phyloP scores from a whole-genome alignment of 2,329 filamentous ascomycete species.

The Cladosporium sp. region DNA sequence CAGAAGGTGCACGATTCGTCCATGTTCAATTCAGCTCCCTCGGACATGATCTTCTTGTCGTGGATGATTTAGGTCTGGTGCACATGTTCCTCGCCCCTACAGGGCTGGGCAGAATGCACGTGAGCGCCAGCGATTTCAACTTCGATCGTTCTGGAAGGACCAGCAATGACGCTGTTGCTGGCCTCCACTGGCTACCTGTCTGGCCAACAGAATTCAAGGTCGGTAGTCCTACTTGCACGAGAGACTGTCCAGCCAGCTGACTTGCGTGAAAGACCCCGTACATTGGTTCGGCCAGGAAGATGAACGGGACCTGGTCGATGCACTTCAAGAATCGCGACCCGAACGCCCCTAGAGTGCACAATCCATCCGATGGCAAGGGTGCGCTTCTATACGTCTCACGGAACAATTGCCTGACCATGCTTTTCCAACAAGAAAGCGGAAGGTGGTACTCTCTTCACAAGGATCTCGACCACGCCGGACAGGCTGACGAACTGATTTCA shows the following conservation, averaged over 20 bases:
- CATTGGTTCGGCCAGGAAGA: conserved; percentile 35
- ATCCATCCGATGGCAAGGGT: conserved; percentile 66
- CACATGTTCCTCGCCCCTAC: conserved; percentile 68
- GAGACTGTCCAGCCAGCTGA: conserved; percentile 18
- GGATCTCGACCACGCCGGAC: conserved; percentile 58
- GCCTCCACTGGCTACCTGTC: conserved; percentile 72
- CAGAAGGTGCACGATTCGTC: conserved; percentile 63
- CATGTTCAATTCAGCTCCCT: conserved; percentile 80
- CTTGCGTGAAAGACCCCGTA: conserved; percentile 22
- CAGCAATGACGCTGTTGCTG: conserved; percentile 73
- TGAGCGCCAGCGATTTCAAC: conserved; percentile 55
- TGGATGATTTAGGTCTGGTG: conserved; percentile 75
- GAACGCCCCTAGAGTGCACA: conserved; percentile 62
- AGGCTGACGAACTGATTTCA: conserved; percentile 63
- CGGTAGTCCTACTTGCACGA: conserved; percentile 16
- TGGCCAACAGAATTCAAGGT: conserved; percentile 32
- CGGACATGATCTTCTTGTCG: conserved; percentile 74
- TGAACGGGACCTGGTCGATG: conserved; percentile 59
- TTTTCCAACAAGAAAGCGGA: conserved; percentile 71
- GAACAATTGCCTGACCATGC: conserved; percentile 67
- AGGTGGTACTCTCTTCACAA: conserved; percentile 56
- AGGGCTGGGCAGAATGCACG: conserved; percentile 67
- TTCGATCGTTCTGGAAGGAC: conserved; percentile 59
- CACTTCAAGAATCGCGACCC: conserved; percentile 59
- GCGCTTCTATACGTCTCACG: conserved; percentile 73